Percentiles rank a stretch among this genome's conserved stretches.
Conservation (phyloP, 2,329 filamentous ascomycete genomes). For the Arachnomyces sp. region DNA sequence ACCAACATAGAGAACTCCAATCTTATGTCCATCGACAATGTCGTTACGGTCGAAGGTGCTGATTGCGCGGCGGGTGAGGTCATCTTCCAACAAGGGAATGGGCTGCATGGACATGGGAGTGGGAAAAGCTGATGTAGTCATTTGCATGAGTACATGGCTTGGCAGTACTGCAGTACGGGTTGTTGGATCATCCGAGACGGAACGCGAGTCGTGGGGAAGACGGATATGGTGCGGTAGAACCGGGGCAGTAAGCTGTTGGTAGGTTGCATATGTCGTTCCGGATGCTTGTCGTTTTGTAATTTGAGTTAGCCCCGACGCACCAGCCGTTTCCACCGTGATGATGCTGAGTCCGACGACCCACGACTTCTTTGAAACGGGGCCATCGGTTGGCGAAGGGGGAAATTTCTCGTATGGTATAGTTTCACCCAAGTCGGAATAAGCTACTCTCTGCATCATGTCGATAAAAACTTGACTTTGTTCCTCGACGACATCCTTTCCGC, state of each 20-base stretch:
- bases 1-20: slow-evolving; percentile 88
- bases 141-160: slow-evolving; percentile 39
- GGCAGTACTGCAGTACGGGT: slow-evolving; percentile 38
- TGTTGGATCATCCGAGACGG: slow-evolving; percentile 27
- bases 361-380: slow-evolving; percentile 38
- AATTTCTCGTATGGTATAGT: slow-evolving; percentile 38
- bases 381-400: slow-evolving; percentile 33
- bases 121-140: slow-evolving; percentile 36
- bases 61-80: slow-evolving; percentile 65
- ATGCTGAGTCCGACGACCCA: slow-evolving; percentile 48
- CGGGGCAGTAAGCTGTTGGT: slow-evolving; percentile 40
- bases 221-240: slow-evolving; percentile 40
- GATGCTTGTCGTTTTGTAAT: slow-evolving; percentile 46
- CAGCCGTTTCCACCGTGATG: slow-evolving; percentile 43
- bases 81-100: slow-evolving; percentile 67
- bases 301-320: slow-evolving; percentile 40
- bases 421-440: slow-evolving; percentile 78
- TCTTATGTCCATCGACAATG: slow-evolving; percentile 89
- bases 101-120: slow-evolving; percentile 53
- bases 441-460: slow-evolving; percentile 86
- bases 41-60: slow-evolving; percentile 77
- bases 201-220: slow-evolving; percentile 30
- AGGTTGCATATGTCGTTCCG: slow-evolving; percentile 42
- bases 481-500: slow-evolving; percentile 68
- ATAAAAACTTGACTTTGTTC: slow-evolving; percentile 91